Percentiles rank a stretch among this genome's conserved stretches.
Evolutionary conservation across 441 rosid species (phyloP).

Genomic region (Brassica hybrid): DNA sequence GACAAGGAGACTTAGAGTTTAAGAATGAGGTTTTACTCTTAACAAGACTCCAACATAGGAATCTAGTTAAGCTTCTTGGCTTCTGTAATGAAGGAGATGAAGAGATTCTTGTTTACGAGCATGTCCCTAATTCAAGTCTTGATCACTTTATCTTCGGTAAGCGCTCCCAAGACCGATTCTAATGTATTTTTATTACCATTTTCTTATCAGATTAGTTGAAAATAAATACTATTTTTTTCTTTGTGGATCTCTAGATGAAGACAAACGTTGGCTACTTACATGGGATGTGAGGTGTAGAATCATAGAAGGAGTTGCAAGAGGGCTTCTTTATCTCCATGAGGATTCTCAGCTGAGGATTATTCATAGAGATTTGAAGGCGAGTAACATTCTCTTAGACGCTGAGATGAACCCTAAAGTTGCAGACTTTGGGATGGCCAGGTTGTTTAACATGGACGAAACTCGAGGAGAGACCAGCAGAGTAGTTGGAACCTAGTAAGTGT

Average conservation of each 20-base stretch:
- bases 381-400: slow-evolving; percentile 43
- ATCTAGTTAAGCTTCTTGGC: slow-evolving; percentile 58
- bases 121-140: slow-evolving; percentile 53
- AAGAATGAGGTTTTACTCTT: slow-evolving; percentile 54
- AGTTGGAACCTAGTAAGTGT: slow-evolving; percentile 41
- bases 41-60: slow-evolving; percentile 55
- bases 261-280: slow-evolving; percentile 26
- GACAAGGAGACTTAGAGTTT: slow-evolving; percentile 54
- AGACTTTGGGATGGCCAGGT: slow-evolving; percentile 45
- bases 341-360: slow-evolving; percentile 40
- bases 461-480: slow-evolving; percentile 44
- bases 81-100: slow-evolving; percentile 46
- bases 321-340: slow-evolving; percentile 39
- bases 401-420: slow-evolving; percentile 44
- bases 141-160: slow-evolving; percentile 52
- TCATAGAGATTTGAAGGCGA: slow-evolving; percentile 42
- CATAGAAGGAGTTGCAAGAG: slow-evolving; percentile 39
- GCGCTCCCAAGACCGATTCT: background rate
- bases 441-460: slow-evolving; percentile 41
- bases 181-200: background rate
- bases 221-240: too few relatives aligned
- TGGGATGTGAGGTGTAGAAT: slow-evolving; percentile 37
- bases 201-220: too few relatives aligned
- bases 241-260: slow-evolving; percentile 13
- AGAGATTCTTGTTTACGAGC: slow-evolving; percentile 56